These are phyloP conservation scores for Combretum micranthum DNA, from an alignment of 345 rosid genomes.

Conservation along the genomic window DNA sequence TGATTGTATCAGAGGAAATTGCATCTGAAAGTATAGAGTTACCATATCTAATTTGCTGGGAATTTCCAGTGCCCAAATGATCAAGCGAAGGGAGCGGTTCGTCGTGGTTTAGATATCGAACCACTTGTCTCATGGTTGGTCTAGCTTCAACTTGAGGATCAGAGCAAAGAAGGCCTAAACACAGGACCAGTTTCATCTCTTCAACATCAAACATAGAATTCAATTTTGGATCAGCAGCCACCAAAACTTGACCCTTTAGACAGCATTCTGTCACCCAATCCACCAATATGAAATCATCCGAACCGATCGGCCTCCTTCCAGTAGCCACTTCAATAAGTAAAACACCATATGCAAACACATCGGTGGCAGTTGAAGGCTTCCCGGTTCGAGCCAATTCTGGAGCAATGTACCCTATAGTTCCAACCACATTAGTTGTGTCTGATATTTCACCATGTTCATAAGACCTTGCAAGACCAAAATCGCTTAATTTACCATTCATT, in stretches of 20 bases:
- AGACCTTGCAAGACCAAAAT: slow-evolving; percentile 76
- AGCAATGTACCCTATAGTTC: slow-evolving; percentile 73
- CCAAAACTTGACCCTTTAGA: slow-evolving; percentile 22
- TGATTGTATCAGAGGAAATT: slow-evolving; percentile 16
- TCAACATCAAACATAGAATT: slow-evolving; percentile 17
- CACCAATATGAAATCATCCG: slow-evolving; percentile 18
- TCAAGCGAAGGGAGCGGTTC: slow-evolving; percentile 29
- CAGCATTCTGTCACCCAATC: slow-evolving; percentile 32
- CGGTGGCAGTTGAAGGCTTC: slow-evolving; percentile 55
- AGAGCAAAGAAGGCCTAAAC: slow-evolving; percentile 48
- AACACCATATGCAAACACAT: slow-evolving; percentile 62
- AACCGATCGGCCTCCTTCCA: slow-evolving; percentile 43
- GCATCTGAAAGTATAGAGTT: slow-evolving; percentile 15
- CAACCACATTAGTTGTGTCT: slow-evolving; percentile 54
- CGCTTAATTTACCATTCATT: slow-evolving; percentile 62
- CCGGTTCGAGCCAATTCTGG: slow-evolving; percentile 69
- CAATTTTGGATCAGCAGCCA: slow-evolving; percentile 40
- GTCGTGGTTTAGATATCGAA: slow-evolving; percentile 45
- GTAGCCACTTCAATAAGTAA: slow-evolving; percentile 59
- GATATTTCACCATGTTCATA: slow-evolving; percentile 50
- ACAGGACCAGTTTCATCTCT: slow-evolving; percentile 43
- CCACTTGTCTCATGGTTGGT: slow-evolving; percentile 53
- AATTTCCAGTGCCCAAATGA: slow-evolving; percentile 14
- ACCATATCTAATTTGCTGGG: slow-evolving; percentile 6
- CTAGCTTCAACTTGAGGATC: slow-evolving; percentile 32